phyloP scores from a whole-genome alignment of 1,139 yeast species.

The Eremothecium sinecaudum region DNA sequence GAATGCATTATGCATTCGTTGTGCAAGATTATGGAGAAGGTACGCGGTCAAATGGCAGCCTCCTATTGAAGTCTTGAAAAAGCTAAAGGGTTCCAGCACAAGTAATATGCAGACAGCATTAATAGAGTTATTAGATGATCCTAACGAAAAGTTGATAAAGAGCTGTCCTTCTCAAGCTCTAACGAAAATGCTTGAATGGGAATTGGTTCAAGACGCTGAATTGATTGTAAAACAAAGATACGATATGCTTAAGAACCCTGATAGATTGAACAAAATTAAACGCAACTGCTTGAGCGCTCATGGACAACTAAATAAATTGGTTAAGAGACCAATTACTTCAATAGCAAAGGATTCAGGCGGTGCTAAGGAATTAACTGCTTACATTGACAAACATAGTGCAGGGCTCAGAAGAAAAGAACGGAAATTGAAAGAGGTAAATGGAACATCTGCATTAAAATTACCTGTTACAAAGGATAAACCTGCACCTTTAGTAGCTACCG shows the following conservation, averaged over 20 bases:
- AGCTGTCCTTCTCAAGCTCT: constrained; percentile 16
- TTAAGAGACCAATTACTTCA: constrained; percentile 12
- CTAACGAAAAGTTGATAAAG: constrained; percentile 12
- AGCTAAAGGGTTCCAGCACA: constrained; percentile 25
- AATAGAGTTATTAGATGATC: constrained; percentile 17
- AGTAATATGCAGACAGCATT: constrained; percentile 15
- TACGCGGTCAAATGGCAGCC: constrained; percentile 88
- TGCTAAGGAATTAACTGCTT: constrained; percentile 15
- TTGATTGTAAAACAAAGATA: constrained; percentile 45
- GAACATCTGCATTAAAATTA: not conserved
- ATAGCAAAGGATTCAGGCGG: constrained; percentile 12
- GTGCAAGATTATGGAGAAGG: constrained; percentile 86
- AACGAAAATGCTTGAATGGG: constrained; percentile 58
- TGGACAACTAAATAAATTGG: constrained; percentile 17
- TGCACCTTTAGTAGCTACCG: not conserved
- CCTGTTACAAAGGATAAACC: not conserved
- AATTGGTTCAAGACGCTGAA: constrained; percentile 58
- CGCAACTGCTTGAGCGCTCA: constrained; percentile 19
- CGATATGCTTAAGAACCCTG: constrained; percentile 17
- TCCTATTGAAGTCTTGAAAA: constrained; percentile 58
- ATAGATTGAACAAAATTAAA: constrained; percentile 17
- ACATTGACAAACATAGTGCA: constrained; percentile 7
- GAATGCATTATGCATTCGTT: constrained; percentile 66
- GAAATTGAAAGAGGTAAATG: constrained; percentile 8
- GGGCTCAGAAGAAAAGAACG: constrained; percentile 10